Evolutionary conservation across 202 grass and related monocot species (phyloP).

Genomic region (Tripidium arundinaceum): DNA sequence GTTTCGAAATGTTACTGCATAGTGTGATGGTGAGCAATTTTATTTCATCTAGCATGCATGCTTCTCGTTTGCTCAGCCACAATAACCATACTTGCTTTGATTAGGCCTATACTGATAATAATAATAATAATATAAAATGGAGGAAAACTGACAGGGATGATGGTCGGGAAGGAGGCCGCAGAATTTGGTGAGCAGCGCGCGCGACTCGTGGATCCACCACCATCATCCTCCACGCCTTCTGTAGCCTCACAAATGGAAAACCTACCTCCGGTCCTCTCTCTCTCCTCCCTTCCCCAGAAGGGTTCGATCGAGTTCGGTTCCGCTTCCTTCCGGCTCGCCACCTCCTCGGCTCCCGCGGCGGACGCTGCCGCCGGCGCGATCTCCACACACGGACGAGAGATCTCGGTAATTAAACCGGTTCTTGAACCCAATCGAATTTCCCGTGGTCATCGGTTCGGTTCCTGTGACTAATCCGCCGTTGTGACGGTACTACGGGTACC

Average conservation of each 20-base stretch:
- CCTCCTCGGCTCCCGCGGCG: neutral
- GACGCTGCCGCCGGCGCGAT: neutral
- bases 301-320: neutral
- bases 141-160: too few species aligned
- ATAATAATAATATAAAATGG: too few species aligned
- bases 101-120: too few species aligned
- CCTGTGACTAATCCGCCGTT: neutral
- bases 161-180: too few species aligned
- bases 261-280: neutral
- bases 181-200: too few species aligned
- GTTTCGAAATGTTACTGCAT: too few species aligned
- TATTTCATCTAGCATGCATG: too few species aligned
- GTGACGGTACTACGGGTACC: neutral
- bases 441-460: neutral
- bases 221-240: neutral
- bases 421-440: neutral
- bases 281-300: neutral
- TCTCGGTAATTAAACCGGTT: neutral
- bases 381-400: neutral
- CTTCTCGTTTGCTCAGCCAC: too few species aligned
- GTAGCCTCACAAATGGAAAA: conserved; percentile 2
- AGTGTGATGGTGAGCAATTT: too few species aligned
- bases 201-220: conserved; percentile 5
- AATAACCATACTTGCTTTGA: too few species aligned
- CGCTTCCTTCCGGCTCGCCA: neutral